Conservation (phyloP, 1,284 basidiomycete genomes). For the Apiotrichum porosum region DNA sequence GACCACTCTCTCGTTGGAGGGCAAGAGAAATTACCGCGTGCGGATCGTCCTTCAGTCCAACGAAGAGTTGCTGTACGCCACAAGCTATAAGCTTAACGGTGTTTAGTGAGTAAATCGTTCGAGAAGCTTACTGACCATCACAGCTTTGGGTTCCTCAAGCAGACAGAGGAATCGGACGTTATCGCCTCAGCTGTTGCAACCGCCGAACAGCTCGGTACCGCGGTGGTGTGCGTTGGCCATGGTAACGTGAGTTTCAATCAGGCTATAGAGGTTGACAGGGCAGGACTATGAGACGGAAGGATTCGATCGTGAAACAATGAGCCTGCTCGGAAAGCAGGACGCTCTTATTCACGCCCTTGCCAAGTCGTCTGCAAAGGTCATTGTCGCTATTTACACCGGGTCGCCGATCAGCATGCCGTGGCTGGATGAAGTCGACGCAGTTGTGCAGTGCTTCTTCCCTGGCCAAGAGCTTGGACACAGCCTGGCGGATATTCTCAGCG, state of each 20-base stretch:
- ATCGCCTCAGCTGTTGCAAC: conserved; percentile 52
- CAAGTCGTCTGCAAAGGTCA: conserved; percentile 61
- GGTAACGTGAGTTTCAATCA: too few relatives aligned
- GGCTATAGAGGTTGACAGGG: conserved; percentile 61
- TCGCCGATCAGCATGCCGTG: conserved; percentile 69
- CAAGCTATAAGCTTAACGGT: too few relatives aligned
- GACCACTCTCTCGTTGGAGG: too few relatives aligned
- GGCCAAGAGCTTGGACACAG: conserved; percentile 77
- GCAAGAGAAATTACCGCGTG: too few relatives aligned
- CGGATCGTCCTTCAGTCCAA: too few relatives aligned
- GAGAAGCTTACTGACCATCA: too few relatives aligned
- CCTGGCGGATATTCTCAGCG: conserved; percentile 73
- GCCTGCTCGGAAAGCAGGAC: conserved; percentile 52
- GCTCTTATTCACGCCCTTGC: conserved; percentile 65
- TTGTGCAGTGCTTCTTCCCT: conserved; percentile 74
- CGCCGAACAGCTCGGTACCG: conserved; percentile 58
- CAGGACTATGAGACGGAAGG: conserved; percentile 50
- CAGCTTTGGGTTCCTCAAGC: background rate
- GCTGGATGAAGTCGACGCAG: conserved; percentile 60
- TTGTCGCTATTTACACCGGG: conserved; percentile 72
- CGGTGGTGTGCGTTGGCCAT: conserved; percentile 54
- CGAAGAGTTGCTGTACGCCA: too few relatives aligned
- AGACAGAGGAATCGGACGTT: conserved; percentile 30
- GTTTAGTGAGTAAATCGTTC: too few relatives aligned
- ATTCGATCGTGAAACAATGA: conserved; percentile 43